These are phyloP conservation scores for Tricladium varicosporioides DNA, from an alignment of 2,329 filamentous ascomycete genomes.

Conservation along the genomic window DNA sequence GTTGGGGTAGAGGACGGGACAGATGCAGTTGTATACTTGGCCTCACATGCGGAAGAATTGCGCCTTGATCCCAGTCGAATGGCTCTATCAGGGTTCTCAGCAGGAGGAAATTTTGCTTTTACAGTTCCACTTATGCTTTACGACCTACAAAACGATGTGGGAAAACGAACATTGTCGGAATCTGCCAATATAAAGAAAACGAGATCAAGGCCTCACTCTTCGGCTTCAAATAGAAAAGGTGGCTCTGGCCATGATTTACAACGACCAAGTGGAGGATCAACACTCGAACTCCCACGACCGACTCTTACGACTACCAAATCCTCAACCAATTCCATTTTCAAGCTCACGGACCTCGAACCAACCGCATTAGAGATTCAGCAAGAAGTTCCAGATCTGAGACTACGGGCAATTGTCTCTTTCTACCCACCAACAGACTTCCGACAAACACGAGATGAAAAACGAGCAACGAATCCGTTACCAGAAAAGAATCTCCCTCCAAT, in stretches of 20 bases:
- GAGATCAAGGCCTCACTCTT: no score
- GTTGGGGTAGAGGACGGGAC: constrained; percentile 64
- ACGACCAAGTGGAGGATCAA: constrained; percentile 1
- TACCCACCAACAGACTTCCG: constrained; percentile 65
- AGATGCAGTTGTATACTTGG: constrained; percentile 61
- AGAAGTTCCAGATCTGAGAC: constrained; percentile 40
- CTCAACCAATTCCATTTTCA: constrained; percentile 23
- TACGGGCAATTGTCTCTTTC: constrained; percentile 56
- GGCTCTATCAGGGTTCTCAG: constrained; percentile 60
- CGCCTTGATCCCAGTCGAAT: constrained; percentile 55
- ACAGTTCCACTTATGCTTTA: constrained; percentile 42
- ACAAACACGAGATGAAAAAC: constrained; percentile 52
- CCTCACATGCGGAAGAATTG: constrained; percentile 53
- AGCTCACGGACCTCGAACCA: constrained; percentile 32
- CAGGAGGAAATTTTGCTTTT: constrained; percentile 43
- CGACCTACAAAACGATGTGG: constrained; percentile 39
- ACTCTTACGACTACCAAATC: not conserved
- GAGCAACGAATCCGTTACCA: constrained; percentile 50
- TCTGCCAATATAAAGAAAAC: not conserved
- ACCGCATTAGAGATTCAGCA: constrained; percentile 32
- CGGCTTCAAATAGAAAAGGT: no score
- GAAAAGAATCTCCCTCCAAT: constrained; percentile 56
- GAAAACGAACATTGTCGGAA: constrained; percentile 35
- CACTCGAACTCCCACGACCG: constrained; percentile 16
- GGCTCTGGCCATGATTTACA: no score